These are phyloP conservation scores for Goffeauzyma gilvescens DNA, from an alignment of 768 basidiomycete genomes.

Conservation along the genomic window DNA sequence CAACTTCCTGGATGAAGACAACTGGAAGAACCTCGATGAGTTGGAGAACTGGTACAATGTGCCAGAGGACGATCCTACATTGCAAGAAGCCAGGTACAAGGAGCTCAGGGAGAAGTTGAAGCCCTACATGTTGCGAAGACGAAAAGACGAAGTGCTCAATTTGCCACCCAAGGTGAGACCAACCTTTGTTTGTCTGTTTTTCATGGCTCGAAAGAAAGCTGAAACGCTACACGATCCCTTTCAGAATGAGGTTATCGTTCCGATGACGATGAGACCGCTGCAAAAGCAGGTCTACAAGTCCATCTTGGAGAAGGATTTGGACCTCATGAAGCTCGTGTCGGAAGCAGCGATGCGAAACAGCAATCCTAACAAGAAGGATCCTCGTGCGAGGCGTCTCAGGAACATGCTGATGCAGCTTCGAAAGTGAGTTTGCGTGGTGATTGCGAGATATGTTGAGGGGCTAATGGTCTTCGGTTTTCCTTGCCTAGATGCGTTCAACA, in stretches of 20 bases:
- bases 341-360: slow-evolving; percentile 11
- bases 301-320: slow-evolving; percentile 45
- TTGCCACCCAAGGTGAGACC: slow-evolving; percentile 57
- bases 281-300: slow-evolving; percentile 78
- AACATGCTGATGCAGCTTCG: slow-evolving; percentile 75
- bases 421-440: slow-evolving; percentile 49
- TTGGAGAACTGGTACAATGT: slow-evolving; percentile 58
- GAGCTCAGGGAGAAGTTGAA: slow-evolving; percentile 54
- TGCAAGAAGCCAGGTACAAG: slow-evolving; percentile 51
- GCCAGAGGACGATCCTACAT: slow-evolving; percentile 56
- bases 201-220: not conserved
- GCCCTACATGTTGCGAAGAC: slow-evolving; percentile 81
- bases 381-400: slow-evolving; percentile 26
- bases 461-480: not conserved
- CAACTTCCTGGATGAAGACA: slow-evolving; percentile 52
- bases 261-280: slow-evolving; percentile 64
- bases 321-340: slow-evolving; percentile 17
- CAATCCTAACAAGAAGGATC: not conserved
- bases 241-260: slow-evolving; percentile 41
- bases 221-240: not conserved
- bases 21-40: slow-evolving; percentile 56
- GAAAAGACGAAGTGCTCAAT: slow-evolving; percentile 79
- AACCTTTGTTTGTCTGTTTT: not conserved
- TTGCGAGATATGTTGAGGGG: slow-evolving; percentile 11
- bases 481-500: slow-evolving; percentile 61